Percentiles rank a stretch among this genome's conserved stretches.
Conservation (phyloP, 208 protist genomes). For the Acanthamoeba lenticulata region DNA sequence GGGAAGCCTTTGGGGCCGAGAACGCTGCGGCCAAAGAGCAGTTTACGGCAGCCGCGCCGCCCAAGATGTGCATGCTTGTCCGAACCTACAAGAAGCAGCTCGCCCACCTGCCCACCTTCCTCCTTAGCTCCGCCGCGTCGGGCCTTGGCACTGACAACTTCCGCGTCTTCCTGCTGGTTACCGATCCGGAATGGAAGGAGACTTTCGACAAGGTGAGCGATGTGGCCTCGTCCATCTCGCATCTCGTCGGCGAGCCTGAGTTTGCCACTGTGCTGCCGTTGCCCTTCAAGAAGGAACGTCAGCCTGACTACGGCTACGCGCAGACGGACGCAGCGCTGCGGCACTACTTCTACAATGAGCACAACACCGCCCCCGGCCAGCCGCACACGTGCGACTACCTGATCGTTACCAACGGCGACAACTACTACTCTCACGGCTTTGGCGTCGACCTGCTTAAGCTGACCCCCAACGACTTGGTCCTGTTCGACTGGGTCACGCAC, state of each 20-base stretch:
- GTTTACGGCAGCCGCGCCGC: no score
- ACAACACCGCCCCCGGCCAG: neutral
- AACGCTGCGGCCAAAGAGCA: no score
- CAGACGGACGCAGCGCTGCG: neutral
- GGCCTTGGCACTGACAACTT: neutral
- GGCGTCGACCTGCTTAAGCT: neutral
- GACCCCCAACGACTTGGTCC: neutral
- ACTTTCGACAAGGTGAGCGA: neutral
- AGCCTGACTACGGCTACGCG: neutral
- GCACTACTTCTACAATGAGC: neutral
- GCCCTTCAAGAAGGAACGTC: neutral
- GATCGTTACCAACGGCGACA: neutral
- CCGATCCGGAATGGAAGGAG: neutral
- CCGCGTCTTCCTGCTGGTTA: neutral
- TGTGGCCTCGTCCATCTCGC: neutral
- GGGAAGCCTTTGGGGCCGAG: no score
- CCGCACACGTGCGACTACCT: neutral
- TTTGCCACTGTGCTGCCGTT: neutral
- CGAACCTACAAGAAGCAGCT: neutral
- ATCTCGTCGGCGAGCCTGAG: neutral
- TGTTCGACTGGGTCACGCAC: neutral
- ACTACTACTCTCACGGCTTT: neutral
- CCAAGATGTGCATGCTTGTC: neutral
- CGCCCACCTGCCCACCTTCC: neutral
- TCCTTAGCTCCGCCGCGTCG: neutral